Evolutionary conservation across 2,329 filamentous ascomycete genomes (phyloP).

Genomic region (Fusarium duplospermum): DNA sequence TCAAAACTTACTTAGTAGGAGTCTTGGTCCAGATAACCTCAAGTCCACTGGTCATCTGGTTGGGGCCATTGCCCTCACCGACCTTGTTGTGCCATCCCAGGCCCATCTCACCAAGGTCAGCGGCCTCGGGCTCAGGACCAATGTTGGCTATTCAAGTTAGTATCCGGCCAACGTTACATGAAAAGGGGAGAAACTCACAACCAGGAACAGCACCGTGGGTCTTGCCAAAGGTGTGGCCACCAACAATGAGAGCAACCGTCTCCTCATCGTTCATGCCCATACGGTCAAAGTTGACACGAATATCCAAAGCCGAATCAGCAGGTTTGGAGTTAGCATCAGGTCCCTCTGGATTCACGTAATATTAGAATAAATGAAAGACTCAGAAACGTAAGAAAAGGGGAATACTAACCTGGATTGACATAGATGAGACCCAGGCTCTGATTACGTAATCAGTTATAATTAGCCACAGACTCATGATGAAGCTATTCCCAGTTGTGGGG

Average conservation of each 20-base stretch:
- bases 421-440: slow-evolving; percentile 64
- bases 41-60: slow-evolving; percentile 80
- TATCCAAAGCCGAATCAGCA: slow-evolving; percentile 75
- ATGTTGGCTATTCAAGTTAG: slow-evolving; percentile 58
- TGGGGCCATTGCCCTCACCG: slow-evolving; percentile 73
- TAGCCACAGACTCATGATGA: too few relatives aligned
- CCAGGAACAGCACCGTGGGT: slow-evolving; percentile 78
- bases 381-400: too few relatives aligned
- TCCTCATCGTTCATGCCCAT: slow-evolving; percentile 90
- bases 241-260: slow-evolving; percentile 82
- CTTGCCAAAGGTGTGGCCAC: slow-evolving; percentile 84
- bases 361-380: too few relatives aligned
- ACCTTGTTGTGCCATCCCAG: slow-evolving; percentile 78
- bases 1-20: slow-evolving; percentile 65
- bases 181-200: slow-evolving; percentile 45
- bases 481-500: too few relatives aligned
- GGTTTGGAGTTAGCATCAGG: slow-evolving; percentile 79
- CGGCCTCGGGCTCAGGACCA: slow-evolving; percentile 74
- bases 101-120: slow-evolving; percentile 73
- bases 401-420: slow-evolving; percentile 84
- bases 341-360: slow-evolving; percentile 82
- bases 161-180: not conserved
- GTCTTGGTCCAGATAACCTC: slow-evolving; percentile 85
- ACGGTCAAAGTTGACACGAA: slow-evolving; percentile 78
- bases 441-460: too few relatives aligned